These are phyloP conservation scores for Phaeomoniella chlamydospora DNA, from an alignment of 2,329 filamentous ascomycete genomes.

Conservation along the genomic window DNA sequence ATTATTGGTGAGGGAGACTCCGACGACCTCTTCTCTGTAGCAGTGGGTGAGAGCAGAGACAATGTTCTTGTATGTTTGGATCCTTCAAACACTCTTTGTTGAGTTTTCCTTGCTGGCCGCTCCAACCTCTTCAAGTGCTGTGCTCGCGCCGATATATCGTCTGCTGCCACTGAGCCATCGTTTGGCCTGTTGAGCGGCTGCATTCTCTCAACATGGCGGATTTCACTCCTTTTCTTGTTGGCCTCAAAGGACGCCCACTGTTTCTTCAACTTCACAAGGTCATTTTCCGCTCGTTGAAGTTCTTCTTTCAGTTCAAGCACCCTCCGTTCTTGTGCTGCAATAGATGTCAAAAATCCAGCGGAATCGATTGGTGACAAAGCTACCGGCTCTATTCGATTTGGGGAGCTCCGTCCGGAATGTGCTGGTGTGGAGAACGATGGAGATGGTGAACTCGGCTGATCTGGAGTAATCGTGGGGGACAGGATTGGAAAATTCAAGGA, in stretches of 20 bases:
- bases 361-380: constrained; percentile 17
- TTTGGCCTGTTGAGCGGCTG: constrained; percentile 32
- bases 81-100: constrained; percentile 52
- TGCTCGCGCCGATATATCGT: neutral
- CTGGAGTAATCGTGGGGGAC: constrained; percentile 11
- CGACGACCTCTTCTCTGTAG: neutral
- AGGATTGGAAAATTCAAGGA: constrained; percentile 33
- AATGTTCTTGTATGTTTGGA: constrained; percentile 50
- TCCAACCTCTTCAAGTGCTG: neutral
- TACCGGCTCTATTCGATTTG: constrained; percentile 15
- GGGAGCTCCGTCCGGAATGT: constrained; percentile 2
- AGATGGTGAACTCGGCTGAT: neutral
- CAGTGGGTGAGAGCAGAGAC: constrained; percentile 63
- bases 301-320: constrained; percentile 89
- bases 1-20: constrained; percentile 14
- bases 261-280: constrained; percentile 63
- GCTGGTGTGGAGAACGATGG: constrained; percentile 4
- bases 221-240: constrained; percentile 57
- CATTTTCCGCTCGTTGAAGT: constrained; percentile 64
- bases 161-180: neutral
- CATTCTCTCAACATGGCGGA: constrained; percentile 44
- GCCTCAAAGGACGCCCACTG: constrained; percentile 70
- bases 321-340: constrained; percentile 80
- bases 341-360: constrained; percentile 59
- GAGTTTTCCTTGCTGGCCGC: constrained; percentile 11